phyloP scores from a whole-genome alignment of 768 basidiomycete species.

The Boletus subcaerulescens region DNA sequence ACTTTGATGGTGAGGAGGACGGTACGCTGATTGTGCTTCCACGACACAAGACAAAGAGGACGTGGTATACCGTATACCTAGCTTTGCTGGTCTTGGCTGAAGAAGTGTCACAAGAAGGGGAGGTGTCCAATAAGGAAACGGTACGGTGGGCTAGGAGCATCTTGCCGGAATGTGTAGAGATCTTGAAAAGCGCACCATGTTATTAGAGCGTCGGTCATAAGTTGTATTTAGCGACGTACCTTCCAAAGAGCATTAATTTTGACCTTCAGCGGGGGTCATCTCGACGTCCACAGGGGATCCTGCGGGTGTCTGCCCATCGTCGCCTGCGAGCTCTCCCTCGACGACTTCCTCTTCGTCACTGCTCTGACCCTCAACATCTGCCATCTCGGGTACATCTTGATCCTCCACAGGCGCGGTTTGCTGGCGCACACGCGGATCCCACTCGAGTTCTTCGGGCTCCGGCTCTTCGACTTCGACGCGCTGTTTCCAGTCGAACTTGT shows the following conservation, averaged over 20 bases:
- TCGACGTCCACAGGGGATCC: conserved; percentile 23
- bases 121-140: conserved; percentile 21
- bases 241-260: not conserved
- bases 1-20: conserved; percentile 45
- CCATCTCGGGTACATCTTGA: conserved; percentile 14
- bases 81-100: conserved; percentile 51
- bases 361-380: conserved; percentile 33
- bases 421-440: conserved; percentile 52
- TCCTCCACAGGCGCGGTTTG: conserved; percentile 7
- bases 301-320: conserved; percentile 28
- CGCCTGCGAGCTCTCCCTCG: conserved; percentile 33
- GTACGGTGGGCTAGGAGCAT: conserved; percentile 40
- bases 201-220: conserved; percentile 16
- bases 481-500: conserved; percentile 80
- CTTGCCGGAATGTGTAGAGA: conserved; percentile 39
- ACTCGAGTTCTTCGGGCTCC: conserved; percentile 74
- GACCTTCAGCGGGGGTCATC: conserved; percentile 13
- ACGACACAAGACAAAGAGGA: conserved; percentile 69
- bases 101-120: conserved; percentile 27
- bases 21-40: conserved; percentile 50
- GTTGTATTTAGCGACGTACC: not conserved
- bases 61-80: conserved; percentile 74
- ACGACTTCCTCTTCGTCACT: conserved; percentile 39
- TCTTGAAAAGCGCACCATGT: conserved; percentile 42
- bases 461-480: conserved; percentile 77